Evolutionary conservation across 2,329 filamentous ascomycete species (phyloP).

Genomic region (Clonostachys rhizophaga): DNA sequence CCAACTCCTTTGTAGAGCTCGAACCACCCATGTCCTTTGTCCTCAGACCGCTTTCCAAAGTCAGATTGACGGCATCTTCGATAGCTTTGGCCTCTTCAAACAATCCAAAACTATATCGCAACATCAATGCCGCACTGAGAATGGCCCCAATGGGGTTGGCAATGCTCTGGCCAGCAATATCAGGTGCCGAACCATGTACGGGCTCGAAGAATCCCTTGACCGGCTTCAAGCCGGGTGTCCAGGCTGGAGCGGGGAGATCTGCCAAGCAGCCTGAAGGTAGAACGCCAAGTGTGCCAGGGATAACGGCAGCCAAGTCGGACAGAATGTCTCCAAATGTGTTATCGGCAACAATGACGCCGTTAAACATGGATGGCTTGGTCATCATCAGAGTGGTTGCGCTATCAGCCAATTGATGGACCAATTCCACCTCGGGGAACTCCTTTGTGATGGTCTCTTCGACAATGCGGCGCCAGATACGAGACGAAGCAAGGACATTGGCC

Average conservation of each 20-base stretch:
- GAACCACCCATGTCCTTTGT: neutral
- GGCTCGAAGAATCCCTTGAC: slow-evolving; percentile 74
- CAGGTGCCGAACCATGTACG: slow-evolving; percentile 92
- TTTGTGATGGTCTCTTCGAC: slow-evolving; percentile 68
- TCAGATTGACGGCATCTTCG: neutral
- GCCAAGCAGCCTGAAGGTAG: slow-evolving; percentile 95
- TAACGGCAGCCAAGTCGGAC: slow-evolving; percentile 88
- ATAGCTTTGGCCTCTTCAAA: neutral
- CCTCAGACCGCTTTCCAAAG: neutral
- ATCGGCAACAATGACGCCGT: slow-evolving; percentile 96
- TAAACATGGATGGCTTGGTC: slow-evolving; percentile 92
- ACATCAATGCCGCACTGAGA: slow-evolving; percentile 85
- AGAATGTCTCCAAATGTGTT: slow-evolving; percentile 97
- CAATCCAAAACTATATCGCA: slow-evolving; percentile 40
- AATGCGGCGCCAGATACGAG: slow-evolving; percentile 86
- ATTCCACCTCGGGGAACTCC: slow-evolving; percentile 48
- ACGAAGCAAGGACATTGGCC: slow-evolving; percentile 90
- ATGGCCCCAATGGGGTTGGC: slow-evolving; percentile 96
- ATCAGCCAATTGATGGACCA: slow-evolving; percentile 98
- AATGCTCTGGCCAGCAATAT: slow-evolving; percentile 88
- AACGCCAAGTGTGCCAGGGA: slow-evolving; percentile 86
- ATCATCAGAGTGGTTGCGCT: slow-evolving; percentile 81
- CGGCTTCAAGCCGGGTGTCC: slow-evolving; percentile 28
- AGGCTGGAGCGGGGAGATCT: slow-evolving; percentile 85
- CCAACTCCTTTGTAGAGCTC: neutral